Conservation (phyloP, 371 early-diverging fungal species). For the Apophysomyces variabilis region DNA sequence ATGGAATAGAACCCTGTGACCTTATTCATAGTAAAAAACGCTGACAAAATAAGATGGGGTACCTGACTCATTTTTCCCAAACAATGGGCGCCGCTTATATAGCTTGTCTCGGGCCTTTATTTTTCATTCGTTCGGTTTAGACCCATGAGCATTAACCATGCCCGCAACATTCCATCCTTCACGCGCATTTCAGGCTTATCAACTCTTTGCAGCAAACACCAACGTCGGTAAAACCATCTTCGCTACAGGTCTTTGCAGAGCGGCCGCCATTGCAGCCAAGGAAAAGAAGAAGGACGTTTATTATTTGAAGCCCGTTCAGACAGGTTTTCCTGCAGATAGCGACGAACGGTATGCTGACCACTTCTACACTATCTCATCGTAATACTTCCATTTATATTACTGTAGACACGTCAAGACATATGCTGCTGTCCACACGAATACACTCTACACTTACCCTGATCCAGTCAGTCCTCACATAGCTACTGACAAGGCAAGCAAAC, state of each 20-base stretch:
- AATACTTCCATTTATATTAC: constrained; percentile 1
- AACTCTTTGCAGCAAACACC: constrained; percentile 83
- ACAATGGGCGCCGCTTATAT: constrained; percentile 10
- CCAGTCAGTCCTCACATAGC: constrained; percentile 84
- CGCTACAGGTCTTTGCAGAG: constrained; percentile 68
- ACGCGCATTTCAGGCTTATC: constrained; percentile 68
- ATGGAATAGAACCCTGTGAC: no score
- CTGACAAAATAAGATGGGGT: background rate
- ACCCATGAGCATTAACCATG: constrained; percentile 27
- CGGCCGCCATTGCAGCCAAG: constrained; percentile 55
- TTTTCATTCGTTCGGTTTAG: constrained; percentile 6
- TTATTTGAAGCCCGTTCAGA: constrained; percentile 86
- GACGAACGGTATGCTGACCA: constrained; percentile 65
- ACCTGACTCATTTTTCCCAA: background rate
- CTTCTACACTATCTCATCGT: background rate
- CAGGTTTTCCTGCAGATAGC: constrained; percentile 81
- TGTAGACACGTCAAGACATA: constrained; percentile 65
- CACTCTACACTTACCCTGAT: constrained; percentile 71
- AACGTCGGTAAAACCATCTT: constrained; percentile 86
- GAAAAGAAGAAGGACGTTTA: constrained; percentile 53
- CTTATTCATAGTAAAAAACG: background rate
- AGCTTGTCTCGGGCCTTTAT: constrained; percentile 2
- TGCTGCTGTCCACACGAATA: constrained; percentile 49
- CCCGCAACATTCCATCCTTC: constrained; percentile 53
- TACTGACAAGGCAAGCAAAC: constrained; percentile 47